Conservation (phyloP, 257 asterid species). For the Nicotiana sylvestris region DNA sequence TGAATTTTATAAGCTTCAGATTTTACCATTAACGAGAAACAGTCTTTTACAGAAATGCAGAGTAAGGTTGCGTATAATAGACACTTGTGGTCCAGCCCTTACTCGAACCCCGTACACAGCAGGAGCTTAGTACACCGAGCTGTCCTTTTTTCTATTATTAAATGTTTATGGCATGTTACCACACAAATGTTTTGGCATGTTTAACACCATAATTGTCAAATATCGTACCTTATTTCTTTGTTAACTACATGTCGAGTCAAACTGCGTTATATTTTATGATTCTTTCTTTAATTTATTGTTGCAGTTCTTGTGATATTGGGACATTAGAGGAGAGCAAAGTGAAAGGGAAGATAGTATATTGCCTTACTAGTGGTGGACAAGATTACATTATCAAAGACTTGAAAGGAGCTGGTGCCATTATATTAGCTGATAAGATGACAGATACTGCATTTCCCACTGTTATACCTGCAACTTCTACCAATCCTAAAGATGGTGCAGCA, state of each 20-base stretch:
- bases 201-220: no score
- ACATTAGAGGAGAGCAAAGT: constrained; percentile 40
- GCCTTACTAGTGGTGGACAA: constrained; percentile 29
- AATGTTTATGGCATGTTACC: no score
- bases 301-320: constrained; percentile 48
- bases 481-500: constrained; percentile 23
- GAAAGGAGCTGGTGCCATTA: constrained; percentile 57
- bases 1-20: no score
- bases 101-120: no score
- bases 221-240: no score
- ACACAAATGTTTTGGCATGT: no score
- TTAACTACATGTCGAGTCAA: no score
- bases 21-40: not conserved
- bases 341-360: constrained; percentile 56
- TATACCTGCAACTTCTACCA: constrained; percentile 34
- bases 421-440: not conserved
- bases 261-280: not conserved
- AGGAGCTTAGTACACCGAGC: no score
- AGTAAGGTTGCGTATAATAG: no score
- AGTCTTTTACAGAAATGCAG: no score
- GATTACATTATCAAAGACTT: constrained; percentile 22
- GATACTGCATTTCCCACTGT: constrained; percentile 33
- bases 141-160: no score
- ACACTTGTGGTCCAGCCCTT: no score
- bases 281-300: not conserved